Evolutionary conservation across 352 stramenopile genomes (phyloP).

Genomic region (Phytophthora pistaciae): DNA sequence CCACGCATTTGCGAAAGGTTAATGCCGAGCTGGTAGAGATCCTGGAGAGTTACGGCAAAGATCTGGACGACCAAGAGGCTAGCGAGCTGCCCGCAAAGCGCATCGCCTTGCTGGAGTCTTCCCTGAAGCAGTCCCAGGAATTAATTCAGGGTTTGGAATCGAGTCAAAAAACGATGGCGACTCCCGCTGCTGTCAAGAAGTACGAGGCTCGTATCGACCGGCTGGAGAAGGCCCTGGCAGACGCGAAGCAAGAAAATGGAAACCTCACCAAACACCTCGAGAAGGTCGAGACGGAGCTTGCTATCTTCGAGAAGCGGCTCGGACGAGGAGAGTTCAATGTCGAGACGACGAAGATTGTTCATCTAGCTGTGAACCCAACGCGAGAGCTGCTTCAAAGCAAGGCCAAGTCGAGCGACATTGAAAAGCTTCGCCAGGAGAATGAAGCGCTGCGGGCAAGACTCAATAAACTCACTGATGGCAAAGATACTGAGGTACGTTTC

Average conservation of each 20-base stretch:
- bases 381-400: slow-evolving; percentile 67
- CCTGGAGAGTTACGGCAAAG: slow-evolving; percentile 70
- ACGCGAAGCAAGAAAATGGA: slow-evolving; percentile 54
- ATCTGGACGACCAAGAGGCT: slow-evolving; percentile 44
- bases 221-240: slow-evolving; percentile 55
- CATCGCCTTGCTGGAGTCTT: slow-evolving; percentile 54
- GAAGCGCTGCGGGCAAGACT: slow-evolving; percentile 57
- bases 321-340: slow-evolving; percentile 83
- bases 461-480: slow-evolving; percentile 41
- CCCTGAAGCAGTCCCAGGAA: slow-evolving; percentile 57
- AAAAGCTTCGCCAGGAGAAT: slow-evolving; percentile 62
- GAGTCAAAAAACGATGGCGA: slow-evolving; percentile 45
- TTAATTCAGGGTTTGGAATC: slow-evolving; percentile 54
- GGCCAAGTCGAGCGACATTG: slow-evolving; percentile 44
- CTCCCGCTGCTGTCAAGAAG: slow-evolving; percentile 49
- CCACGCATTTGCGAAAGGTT: slow-evolving; percentile 53
- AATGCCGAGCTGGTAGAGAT: slow-evolving; percentile 75
- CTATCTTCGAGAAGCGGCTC: slow-evolving; percentile 75
- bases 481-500: slow-evolving; percentile 39
- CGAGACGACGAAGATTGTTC: slow-evolving; percentile 89
- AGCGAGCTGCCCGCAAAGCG: slow-evolving; percentile 38
- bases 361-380: slow-evolving; percentile 87
- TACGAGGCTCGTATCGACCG: slow-evolving; percentile 58
- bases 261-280: slow-evolving; percentile 71
- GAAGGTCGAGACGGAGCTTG: slow-evolving; percentile 69